Evolutionary conservation across 2,329 filamentous ascomycete genomes (phyloP), one percentile per base, ranked within the genome.

Genomic region (Phialemoniopsis sp.): DNA sequence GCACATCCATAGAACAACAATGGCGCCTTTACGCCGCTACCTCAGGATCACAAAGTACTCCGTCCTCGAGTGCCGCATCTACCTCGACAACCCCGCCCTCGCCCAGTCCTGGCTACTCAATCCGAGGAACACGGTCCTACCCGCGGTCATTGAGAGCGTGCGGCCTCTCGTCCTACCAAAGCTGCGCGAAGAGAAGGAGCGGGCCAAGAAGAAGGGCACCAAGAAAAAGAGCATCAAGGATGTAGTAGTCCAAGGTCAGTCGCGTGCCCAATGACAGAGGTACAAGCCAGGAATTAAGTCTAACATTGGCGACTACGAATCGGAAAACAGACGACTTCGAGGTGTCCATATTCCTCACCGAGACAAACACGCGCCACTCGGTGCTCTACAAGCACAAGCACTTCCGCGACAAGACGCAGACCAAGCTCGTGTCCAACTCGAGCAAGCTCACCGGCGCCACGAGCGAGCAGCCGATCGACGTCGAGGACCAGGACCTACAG

Each of bases 31-130:
- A 35, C 82, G 90, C 43, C 80, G 90, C 53, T 96, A 97, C 59
- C 74, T 97, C 40, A 81, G 91, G 38, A 95, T 97, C 52, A 91
- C 87, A 40, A 90, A 91, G 58, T 87, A 89, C 62, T 95, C 91
- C 5, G 89, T 96, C 26, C 76, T 98, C n/a, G 93, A 98, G 73
- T 89, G 88, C 48, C 89, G 90, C 48, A 93, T 98, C 50, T 97
- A 97, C 63, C 80, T 96, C 34, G 91, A 97, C 48, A 90, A 91
- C 52, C 93, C 93, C 1, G 80, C 85, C 12, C 80, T 95, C 44
- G 80, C 81, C 17, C 79, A 88, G 48, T 82, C 84, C 55, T 96
- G 94, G 82, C 78, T 98, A 14, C 76, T 95, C 48, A 85, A 86
- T 52, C 75, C 85, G 29, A 80, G 82, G 47, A 73, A 89, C 51